Evolutionary conservation across 2,329 filamentous ascomycete genomes (phyloP).

Genomic region (Aspergillus floridensis): DNA sequence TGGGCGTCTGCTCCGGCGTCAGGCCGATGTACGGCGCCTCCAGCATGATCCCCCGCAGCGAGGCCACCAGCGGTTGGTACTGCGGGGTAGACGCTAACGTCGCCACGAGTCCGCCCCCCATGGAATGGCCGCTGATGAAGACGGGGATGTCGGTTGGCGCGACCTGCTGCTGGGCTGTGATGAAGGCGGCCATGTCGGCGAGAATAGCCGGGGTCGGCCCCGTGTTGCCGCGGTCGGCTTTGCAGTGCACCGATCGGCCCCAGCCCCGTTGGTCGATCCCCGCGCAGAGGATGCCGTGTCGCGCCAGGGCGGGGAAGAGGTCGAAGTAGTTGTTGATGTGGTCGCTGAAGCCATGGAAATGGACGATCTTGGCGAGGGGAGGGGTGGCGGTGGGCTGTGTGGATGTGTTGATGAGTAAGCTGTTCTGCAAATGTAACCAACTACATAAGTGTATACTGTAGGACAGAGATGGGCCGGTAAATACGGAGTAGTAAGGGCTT

Average conservation of each 20-base stretch:
- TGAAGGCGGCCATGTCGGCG: conserved; percentile 6
- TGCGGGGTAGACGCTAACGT: conserved; percentile 5
- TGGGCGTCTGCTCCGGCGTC: conserved; percentile 1
- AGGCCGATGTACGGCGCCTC: conserved; percentile 7
- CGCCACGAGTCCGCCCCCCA: conserved; percentile 5
- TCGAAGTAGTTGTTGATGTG: conserved; percentile 11
- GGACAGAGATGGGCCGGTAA: too few relatives aligned
- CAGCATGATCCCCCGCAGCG: conserved; percentile 1
- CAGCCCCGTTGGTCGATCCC: conserved; percentile 12
- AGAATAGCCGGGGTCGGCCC: conserved; percentile 7
- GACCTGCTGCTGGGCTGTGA: conserved; percentile 1
- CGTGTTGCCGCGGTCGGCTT: conserved; percentile 10
- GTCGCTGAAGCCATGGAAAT: conserved; percentile 13
- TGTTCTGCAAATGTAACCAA: not conserved
- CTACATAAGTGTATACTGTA: too few relatives aligned
- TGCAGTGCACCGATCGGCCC: conserved; percentile 7
- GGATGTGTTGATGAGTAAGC: not conserved
- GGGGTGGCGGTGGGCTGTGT: not conserved
- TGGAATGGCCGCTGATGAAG: conserved; percentile 5
- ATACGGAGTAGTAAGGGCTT: not conserved
- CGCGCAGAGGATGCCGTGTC: conserved; percentile 4
- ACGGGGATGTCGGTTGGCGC: not conserved
- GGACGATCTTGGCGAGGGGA: conserved; percentile 7
- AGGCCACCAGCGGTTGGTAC: conserved; percentile 4
- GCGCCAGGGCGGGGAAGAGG: conserved; percentile 5